phyloP scores from a whole-genome alignment of 345 rosid species.

The Acer negundo region DNA sequence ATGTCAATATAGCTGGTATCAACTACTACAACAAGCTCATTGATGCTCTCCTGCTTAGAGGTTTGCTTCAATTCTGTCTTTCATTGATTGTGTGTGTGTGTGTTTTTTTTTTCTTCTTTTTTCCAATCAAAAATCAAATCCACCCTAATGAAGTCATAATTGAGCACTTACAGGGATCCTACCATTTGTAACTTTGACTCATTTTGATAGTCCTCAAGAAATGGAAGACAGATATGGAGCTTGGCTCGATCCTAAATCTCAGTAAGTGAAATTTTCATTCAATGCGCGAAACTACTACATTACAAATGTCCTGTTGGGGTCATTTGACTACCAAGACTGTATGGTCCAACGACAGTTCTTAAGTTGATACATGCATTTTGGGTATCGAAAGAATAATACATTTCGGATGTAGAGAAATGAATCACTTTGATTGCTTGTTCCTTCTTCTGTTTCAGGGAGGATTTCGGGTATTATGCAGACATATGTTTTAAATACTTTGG shows the following conservation, averaged over 20 bases:
- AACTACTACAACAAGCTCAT: conserved; percentile 59
- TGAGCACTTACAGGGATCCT: conserved; percentile 52
- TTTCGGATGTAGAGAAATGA: neutral
- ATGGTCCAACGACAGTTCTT: neutral
- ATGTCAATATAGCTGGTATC: conserved; percentile 59
- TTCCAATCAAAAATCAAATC: neutral
- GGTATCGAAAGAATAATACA: neutral
- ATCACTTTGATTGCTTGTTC: neutral
- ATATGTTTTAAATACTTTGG: conserved; percentile 64
- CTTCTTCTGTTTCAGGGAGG: conserved; percentile 35
- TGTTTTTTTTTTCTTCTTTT: neutral
- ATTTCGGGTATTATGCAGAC: conserved; percentile 54
- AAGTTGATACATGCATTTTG: neutral
- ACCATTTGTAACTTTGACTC: conserved; percentile 77
- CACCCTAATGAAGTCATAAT: neutral
- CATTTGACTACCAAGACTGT: neutral
- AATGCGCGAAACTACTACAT: neutral
- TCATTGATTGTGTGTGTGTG: neutral
- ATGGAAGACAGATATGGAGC: conserved; percentile 66
- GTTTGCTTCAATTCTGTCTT: conserved; percentile 27
- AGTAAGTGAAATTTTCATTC: conserved; percentile 37
- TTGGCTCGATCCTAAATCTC: conserved; percentile 71
- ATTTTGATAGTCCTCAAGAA: conserved; percentile 76
- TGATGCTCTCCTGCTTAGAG: conserved; percentile 51
- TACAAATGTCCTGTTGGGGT: neutral